Conservation (phyloP, 768 basidiomycete genomes). For the Neoboletus subvelutipes region DNA sequence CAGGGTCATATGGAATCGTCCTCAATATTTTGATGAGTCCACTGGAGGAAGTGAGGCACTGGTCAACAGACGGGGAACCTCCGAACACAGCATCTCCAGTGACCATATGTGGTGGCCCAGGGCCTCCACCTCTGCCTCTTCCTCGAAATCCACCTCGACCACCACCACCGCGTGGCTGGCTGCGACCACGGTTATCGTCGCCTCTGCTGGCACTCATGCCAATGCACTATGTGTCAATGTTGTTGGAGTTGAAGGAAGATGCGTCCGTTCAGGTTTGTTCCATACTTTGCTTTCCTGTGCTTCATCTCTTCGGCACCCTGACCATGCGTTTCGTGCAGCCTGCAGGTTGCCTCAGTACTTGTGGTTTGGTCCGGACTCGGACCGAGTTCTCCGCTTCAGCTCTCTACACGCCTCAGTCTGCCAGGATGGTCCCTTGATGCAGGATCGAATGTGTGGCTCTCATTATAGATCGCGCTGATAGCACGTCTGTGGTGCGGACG, state of each 20-base stretch:
- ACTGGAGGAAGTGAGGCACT: conserved; percentile 27
- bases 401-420: background rate
- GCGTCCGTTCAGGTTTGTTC: background rate
- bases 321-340: background rate
- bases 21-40: conserved; percentile 32
- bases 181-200: background rate
- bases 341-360: background rate
- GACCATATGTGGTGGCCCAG: conserved; percentile 27
- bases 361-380: background rate
- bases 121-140: conserved; percentile 24
- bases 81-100: conserved; percentile 32
- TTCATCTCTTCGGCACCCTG: background rate
- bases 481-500: conserved; percentile 74
- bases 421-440: background rate
- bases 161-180: background rate
- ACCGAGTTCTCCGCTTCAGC: background rate
- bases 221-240: background rate
- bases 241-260: background rate
- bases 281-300: too few species aligned
- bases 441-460: background rate
- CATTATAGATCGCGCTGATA: conserved; percentile 75
- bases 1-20: conserved; percentile 30
- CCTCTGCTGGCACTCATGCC: conserved; percentile 21
- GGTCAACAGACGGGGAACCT: conserved; percentile 33
- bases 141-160: conserved; percentile 13